Base-by-base conservation (phyloP, 2,329 filamentous ascomycete genomes). In the Venturia pyrina region DNA sequence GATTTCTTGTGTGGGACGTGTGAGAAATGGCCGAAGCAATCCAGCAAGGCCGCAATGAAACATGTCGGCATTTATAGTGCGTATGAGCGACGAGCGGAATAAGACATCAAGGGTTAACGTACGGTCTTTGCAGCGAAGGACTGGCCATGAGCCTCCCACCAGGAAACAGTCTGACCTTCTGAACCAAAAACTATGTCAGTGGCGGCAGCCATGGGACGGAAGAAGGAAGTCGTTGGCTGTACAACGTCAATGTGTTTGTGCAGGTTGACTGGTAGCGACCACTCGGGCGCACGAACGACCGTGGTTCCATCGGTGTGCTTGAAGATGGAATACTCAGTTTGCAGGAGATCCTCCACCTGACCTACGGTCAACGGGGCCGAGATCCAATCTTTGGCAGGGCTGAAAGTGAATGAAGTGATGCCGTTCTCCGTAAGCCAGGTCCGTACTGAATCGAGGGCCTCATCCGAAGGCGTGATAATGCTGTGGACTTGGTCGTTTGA, bases 201-300 rank as follows among this genome's bases (percentile, higher is more conserved):
- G n/a, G n/a, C n/a, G n/a, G n/a, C n/a, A n/a, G n/a, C n/a, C n/a
- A n/a, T n/a, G n/a, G n/a, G 77, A 70, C 79, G 78, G 72, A 84
- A 82, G 76, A 87, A 87, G 0, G 83, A 83, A 62, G 80, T 86
- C 0, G 84, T 87, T 1, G 85, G 85, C 71, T 87, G 84, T 32
- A 87, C 81, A 15, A 82, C 80, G 70, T 86, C 83, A 68, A 87
- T 81, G 70, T 85, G 83, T 63, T 79, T 76, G 70, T 86, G 83
- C 5, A 87, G 77, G 70, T 86, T 80, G 44, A 70, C 71, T 19
- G 85, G 84, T 5, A 87, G 78, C 56, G 83, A 86, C 84, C 84
- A 87, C 50, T 78, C 74, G 1, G 82, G 80, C 0, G 85, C 79
- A 56, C 85, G 80, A 19, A 82, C 77, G 5, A 85, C 71, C 15